These are phyloP conservation scores for Periconia macrospinosa DNA, from an alignment of 2,329 filamentous ascomycete genomes.

Conservation along the genomic window DNA sequence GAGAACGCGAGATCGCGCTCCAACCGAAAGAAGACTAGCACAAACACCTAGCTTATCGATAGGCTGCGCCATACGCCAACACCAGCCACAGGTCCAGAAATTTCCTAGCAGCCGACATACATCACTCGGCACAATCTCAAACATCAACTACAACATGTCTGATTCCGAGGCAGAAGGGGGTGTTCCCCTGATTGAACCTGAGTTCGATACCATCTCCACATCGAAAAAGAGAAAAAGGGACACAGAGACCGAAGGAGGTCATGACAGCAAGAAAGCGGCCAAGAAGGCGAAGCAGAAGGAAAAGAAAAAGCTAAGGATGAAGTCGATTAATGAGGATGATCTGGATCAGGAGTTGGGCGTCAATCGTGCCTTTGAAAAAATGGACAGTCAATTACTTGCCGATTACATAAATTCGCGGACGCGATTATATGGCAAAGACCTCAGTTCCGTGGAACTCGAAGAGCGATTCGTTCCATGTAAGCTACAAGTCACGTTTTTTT, in stretches of 20 bases:
- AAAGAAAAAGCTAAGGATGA: slow-evolving; percentile 58
- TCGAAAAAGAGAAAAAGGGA: slow-evolving; percentile 49
- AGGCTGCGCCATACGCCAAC: slow-evolving; percentile 14
- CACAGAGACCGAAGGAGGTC: slow-evolving; percentile 30
- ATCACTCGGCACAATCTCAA: slow-evolving; percentile 15
- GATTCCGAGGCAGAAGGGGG: slow-evolving; percentile 48
- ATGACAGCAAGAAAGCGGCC: slow-evolving; percentile 38
- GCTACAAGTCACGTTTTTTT: no score
- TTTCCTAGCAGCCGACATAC: slow-evolving; percentile 17
- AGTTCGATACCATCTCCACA: slow-evolving; percentile 37
- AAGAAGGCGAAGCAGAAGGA: slow-evolving; percentile 48
- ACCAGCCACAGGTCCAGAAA: background rate
- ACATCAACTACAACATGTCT: slow-evolving; percentile 43
- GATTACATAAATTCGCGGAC: slow-evolving; percentile 84
- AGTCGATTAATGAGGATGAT: slow-evolving; percentile 66
- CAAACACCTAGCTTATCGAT: slow-evolving; percentile 31
- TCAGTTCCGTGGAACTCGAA: slow-evolving; percentile 81
- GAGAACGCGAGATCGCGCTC: slow-evolving; percentile 1
- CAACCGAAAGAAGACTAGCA: background rate
- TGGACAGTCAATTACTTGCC: slow-evolving; percentile 81
- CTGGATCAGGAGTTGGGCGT: slow-evolving; percentile 57
- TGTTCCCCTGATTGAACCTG: slow-evolving; percentile 48
- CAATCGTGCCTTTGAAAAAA: slow-evolving; percentile 77
- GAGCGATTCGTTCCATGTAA: slow-evolving; percentile 81
- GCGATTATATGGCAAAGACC: slow-evolving; percentile 73